Base-by-base conservation (phyloP, 495 filamentous ascomycete species). In the Paragyromitra xinjiangensis region DNA sequence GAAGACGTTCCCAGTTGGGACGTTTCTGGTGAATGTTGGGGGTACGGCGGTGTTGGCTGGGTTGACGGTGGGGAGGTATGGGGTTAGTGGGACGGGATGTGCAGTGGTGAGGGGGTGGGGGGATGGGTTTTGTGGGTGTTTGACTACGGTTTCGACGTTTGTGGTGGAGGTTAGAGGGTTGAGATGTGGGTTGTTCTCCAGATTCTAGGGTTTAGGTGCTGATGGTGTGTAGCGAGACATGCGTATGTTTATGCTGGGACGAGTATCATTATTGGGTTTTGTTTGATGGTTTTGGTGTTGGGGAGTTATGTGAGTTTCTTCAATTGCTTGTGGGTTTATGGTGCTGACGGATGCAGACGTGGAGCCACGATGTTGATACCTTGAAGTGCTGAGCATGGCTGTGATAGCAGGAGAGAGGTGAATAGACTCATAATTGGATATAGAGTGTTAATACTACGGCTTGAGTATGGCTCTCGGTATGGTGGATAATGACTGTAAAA, bases 61-160 rank as follows among this genome's bases (percentile, higher is more conserved):
- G 1, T 84, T 86, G 12, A 80, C 90, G 8, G 81, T 88, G 64
- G 90, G 89, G 0, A 88, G 94, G 85, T 89, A 89, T 39, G 93
- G 84, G 92, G 94, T 81, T 83, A 94, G 64, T 92, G 93, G 83
- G 92, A 91, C 81, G 87, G 83, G 84, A 82, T 82, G 87, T 88
- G 44, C 89, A 90, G 89, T 97, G 2, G 82, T 97, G 77, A 91
- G 93, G 81, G 94, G 94, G 6, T 84, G 97, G 29, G 88, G 91
- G 85, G 94, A 98, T 85, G 95, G 95, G 62, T 96, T 97, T 80
- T 97, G 94, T 82, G 95, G 95, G 8, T 91, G 91, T 76, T 84
- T 93, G 81, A 97, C 94, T 11, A 98, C 95, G 9, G 89, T 98
- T n/a, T 94, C 91, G 79, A 98, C 94, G 5, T 97, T 94, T 93